phyloP scores from a whole-genome alignment of 148 eudicot species.

The Pouteria glomerata region DNA sequence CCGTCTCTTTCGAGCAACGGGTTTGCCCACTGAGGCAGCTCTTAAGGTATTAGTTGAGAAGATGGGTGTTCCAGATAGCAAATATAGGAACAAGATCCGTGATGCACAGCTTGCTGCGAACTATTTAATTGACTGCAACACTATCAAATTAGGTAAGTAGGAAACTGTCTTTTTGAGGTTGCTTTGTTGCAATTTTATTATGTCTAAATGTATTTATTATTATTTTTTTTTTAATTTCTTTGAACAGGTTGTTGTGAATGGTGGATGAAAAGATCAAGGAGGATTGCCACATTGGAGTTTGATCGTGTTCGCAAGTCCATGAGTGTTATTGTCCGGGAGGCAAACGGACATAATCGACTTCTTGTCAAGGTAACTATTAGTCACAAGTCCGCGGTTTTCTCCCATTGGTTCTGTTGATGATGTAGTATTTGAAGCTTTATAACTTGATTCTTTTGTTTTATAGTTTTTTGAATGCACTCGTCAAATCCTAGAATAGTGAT shows the following conservation, averaged over 20 bases:
- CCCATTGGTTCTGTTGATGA: neutral
- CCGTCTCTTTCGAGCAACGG: slow-evolving; percentile 50
- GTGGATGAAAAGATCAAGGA: slow-evolving; percentile 64
- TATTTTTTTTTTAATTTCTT: neutral
- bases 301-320: slow-evolving; percentile 87
- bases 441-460: too few species aligned
- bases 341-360: slow-evolving; percentile 56
- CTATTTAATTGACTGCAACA: slow-evolving; percentile 46
- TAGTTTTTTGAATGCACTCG: neutral
- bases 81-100: slow-evolving; percentile 52
- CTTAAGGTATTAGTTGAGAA: slow-evolving; percentile 89
- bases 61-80: slow-evolving; percentile 81
- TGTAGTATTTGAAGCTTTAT: too few species aligned
- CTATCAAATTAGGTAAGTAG: slow-evolving; percentile 58
- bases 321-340: slow-evolving; percentile 72
- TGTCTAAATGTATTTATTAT: neutral
- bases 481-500: neutral
- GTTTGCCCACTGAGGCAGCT: slow-evolving; percentile 93
- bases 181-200: neutral
- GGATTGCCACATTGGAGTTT: slow-evolving; percentile 77
- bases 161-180: neutral
- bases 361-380: slow-evolving; percentile 67
- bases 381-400: neutral
- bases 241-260: slow-evolving; percentile 61
- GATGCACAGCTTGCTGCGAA: slow-evolving; percentile 51